Conservation (phyloP, 2,329 filamentous ascomycete genomes). For the Botryotinia narcissicola region DNA sequence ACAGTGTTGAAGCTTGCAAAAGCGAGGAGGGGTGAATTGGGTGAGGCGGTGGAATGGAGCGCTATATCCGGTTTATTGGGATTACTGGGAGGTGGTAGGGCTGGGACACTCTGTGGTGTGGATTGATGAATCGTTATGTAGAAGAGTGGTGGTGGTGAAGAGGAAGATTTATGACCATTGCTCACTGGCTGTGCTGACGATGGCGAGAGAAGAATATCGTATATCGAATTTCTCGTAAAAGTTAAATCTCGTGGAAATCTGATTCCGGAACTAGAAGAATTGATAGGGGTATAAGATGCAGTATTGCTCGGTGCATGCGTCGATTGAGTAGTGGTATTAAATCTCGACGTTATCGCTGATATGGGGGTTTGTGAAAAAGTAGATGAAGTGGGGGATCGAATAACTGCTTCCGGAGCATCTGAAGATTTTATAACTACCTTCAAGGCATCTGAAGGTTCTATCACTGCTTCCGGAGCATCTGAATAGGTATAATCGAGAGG, state of each 20-base stretch:
- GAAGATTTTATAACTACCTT: constrained; percentile 2
- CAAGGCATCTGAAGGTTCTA: background rate
- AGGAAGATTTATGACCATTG: constrained; percentile 29
- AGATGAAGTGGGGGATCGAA: constrained; percentile 3
- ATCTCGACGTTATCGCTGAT: constrained; percentile 18
- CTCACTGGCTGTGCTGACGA: constrained; percentile 29
- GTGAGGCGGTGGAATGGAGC: constrained; percentile 30
- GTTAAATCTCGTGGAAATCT: constrained; percentile 33
- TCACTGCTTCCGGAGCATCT: constrained; percentile 16
- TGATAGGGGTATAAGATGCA: constrained; percentile 13
- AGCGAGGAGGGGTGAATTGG: constrained; percentile 28
- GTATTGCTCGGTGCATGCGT: constrained; percentile 7
- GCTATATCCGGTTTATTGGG: constrained; percentile 30
- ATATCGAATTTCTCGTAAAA: constrained; percentile 28
- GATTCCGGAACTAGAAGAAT: constrained; percentile 23
- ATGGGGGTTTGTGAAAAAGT: constrained; percentile 7
- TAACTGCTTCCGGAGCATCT: constrained; percentile 20
- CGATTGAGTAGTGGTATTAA: constrained; percentile 11
- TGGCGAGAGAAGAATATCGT: constrained; percentile 31
- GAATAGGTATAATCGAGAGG: constrained; percentile 21
- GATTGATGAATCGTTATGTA: constrained; percentile 30
- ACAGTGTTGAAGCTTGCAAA: constrained; percentile 33
- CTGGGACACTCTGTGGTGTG: background rate
- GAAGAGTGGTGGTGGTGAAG: constrained; percentile 32
- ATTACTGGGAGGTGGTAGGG: background rate